Evolutionary conservation across 345 rosid genomes (phyloP), one percentile per base, ranked within the genome.

Genomic region (Noccaea bulbosa): DNA sequence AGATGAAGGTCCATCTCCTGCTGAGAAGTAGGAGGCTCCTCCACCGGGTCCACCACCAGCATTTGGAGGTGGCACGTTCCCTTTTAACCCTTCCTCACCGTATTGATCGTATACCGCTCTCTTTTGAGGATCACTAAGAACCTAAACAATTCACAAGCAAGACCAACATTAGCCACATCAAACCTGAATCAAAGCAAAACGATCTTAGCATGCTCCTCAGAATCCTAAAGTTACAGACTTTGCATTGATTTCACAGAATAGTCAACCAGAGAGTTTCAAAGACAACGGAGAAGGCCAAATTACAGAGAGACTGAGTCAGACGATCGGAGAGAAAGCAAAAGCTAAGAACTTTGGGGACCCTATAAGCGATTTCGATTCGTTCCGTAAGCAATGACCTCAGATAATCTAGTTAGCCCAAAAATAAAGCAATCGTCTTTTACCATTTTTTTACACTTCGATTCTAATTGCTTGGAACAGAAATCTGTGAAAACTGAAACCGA

Each of bases 41-140:
- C 80, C 86, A 8, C 80, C 86, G 11, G 74, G 75, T 38, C 83
- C 85, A 59, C 53, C 67, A 30, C 8, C 83, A 1, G 86, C 85
- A 55, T 73, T 81, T 0, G 92, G 90, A 14, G 97, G 88, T 35
- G 97, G 95, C 48, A 86, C 85, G 63, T 81, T 86, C 6, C 90
- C 94, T 68, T 88, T 88, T 5, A 91, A 80, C 38, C 89, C 92
- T 73, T 88, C 92, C 69, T 88, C 94, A 3, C 94, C 97, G 10
- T 84, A 88, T 43, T 84, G 97, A 71, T 90, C 94, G 22, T 83
- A 90, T 0, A 88, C 53, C 0, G 85, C 90, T 81, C 90, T 86
- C 79, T 88, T 88, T 45, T 88, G 88, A 49, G 97, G 79, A 81
- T 90, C 97, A 60, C 92, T 90, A 33, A 90, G 78, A 59, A 90